These are phyloP conservation scores for Globisporangium nodosum DNA, from an alignment of 352 stramenopile species.

Conservation along the genomic window DNA sequence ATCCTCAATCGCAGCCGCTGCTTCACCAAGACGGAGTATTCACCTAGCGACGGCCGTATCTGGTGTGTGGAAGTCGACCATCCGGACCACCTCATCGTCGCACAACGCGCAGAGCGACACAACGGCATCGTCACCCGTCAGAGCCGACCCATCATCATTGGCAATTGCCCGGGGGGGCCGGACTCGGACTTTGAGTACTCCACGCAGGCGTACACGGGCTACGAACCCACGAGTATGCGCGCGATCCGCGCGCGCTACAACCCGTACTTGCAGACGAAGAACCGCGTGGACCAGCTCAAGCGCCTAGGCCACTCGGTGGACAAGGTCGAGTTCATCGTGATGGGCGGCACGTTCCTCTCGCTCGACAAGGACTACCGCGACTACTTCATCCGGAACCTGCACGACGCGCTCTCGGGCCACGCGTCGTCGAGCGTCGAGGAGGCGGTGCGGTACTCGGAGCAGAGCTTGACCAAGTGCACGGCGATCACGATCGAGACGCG, in stretches of 20 bases:
- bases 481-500: conserved; percentile 97
- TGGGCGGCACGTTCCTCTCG: conserved; percentile 97
- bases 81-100: conserved; percentile 10
- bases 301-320: conserved; percentile 92
- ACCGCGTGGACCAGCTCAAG: conserved; percentile 87
- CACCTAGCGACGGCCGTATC: conserved; percentile 9
- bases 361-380: conserved; percentile 93
- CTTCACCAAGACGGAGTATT: conserved; percentile 4
- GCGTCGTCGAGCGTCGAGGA: conserved; percentile 88
- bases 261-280: conserved; percentile 91
- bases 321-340: conserved; percentile 98
- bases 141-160: conserved; percentile 10
- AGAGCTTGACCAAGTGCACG: conserved; percentile 79
- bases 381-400: conserved; percentile 95
- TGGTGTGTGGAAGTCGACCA: conserved; percentile 12
- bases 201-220: conserved; percentile 95
- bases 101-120: conserved; percentile 7
- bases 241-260: conserved; percentile 95
- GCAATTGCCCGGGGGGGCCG: conserved; percentile 87
- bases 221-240: conserved; percentile 96
- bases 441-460: conserved; percentile 92
- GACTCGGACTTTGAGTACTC: conserved; percentile 98
- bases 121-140: conserved; percentile 8
- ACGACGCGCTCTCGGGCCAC: conserved; percentile 94
- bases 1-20: conserved; percentile 8